Evolutionary conservation across 2,329 filamentous ascomycete species (phyloP), one percentile per base, ranked within the genome.

Genomic region (Trichoderma breve): DNA sequence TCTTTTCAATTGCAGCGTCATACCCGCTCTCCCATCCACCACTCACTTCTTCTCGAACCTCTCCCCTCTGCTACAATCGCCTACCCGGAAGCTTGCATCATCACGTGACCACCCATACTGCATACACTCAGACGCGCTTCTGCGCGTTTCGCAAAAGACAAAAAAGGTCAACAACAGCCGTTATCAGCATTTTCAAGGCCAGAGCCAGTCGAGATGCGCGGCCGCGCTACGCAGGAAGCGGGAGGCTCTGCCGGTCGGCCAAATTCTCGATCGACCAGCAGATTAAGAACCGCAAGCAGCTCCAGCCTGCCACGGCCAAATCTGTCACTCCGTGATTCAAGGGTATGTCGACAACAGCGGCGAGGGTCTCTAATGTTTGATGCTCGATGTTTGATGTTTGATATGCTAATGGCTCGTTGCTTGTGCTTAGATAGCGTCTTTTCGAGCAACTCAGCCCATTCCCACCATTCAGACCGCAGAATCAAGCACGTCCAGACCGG

Each of bases 381-480:
- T 60, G 36, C 3, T 18, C 7, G 3, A 39, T 39, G 1, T 11
- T 11, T 60, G 5, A 4, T 21, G 9, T 21, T 30, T 21, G 9
- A 58, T 64, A 18, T 43, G 14, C 60, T 53, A 64, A 72, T 15
- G 66, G 2, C 2, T 32, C n/a, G 15, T 6, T 58, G 5, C 11
- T 62, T 30, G 15, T 28, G 28, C 28, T 47, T 63, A 85, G 84
- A 78, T 86, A 72, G 81, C 84, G 7, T 82, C 84, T 2, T 85
- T 86, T 68, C 85, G 86, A 69, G 81, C 86, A 15, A 84, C 84
- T 2, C 89, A 88, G 73, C 87, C 88, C 0, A 84, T 85, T 6
- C 90, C 89, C 75, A 88, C 91, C 75, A 84, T 91, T 47, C 79
- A 92, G 11, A 86, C 87, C 2, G 89, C 87, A 32, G 85, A 88